Evolutionary conservation across 2,329 filamentous ascomycete genomes (phyloP), one percentile per base, ranked within the genome.

Genomic region (Hirsutella minnesotensis): DNA sequence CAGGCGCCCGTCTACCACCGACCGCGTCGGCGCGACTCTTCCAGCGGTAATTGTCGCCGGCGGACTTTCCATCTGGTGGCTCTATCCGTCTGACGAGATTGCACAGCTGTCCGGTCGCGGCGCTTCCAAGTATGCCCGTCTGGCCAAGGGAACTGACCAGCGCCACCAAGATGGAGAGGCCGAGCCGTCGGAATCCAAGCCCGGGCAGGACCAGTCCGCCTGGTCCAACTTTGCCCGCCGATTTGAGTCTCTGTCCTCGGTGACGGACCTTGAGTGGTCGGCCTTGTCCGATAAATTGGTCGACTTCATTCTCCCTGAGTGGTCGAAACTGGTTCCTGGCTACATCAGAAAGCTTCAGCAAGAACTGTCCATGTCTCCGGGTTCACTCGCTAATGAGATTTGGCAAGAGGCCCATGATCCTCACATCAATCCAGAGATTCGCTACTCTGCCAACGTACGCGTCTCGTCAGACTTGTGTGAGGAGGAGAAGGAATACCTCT

Each of bases 401-500:
- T 96, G 92, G 92, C 70, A 73, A 49, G 90, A 96, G 54, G 87
- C 92, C 1, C 84, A 88, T 45, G 86, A 96, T 56, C 79, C 88
- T 0, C 70, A 78, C 39, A 70, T 85, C 48, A 86, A 96, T 52
- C 90, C 90, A 0, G 92, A 98, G 58, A 94, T 96, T 45, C 67
- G 77, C 27, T 87, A 83, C 66, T 77, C 86, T 34, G 89, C 90
- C 16, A 70, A 68, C 18, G 92, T 98, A 2, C 78, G 92, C 19
- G 79, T 96, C 4, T 92, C 89, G 0, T 67, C 77, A 16, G 79
- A 86, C 8, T 70, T 98, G 1, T 95, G 92, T 51, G 69, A 77
- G 1, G 88, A 95, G 47, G 92, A 98, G 59, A 77, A 83, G 57
- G 68, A 71, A 3, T 98, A 88, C 51, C 65, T 87, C 8, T 61